These are phyloP conservation scores for Paramecium primaurelia DNA, from an alignment of 73 alveolate species.

Conservation along the genomic window DNA sequence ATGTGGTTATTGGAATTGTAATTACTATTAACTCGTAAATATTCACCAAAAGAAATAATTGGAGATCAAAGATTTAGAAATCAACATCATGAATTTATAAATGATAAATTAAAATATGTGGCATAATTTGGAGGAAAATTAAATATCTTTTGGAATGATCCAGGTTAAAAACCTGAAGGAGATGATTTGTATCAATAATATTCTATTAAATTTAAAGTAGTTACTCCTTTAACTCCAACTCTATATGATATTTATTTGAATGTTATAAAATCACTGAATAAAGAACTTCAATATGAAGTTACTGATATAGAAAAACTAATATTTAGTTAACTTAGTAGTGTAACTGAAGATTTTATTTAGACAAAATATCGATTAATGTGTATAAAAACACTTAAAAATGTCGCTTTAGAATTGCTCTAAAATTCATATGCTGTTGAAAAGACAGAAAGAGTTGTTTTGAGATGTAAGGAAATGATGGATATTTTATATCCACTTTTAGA, in stretches of 20 bases:
- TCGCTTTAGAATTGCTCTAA: slow-evolving; percentile 47
- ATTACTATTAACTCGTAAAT: slow-evolving; percentile 43
- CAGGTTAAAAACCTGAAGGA: slow-evolving; percentile 12
- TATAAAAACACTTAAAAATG: slow-evolving; percentile 40
- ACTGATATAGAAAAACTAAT: slow-evolving; percentile 40
- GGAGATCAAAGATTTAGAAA: slow-evolving; percentile 49
- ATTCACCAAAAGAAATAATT: slow-evolving; percentile 58
- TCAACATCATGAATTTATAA: slow-evolving; percentile 50
- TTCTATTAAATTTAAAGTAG: background rate
- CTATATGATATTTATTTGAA: slow-evolving; percentile 31
- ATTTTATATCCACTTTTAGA: slow-evolving; percentile 33
- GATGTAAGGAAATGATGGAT: slow-evolving; percentile 57
- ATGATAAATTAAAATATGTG: slow-evolving; percentile 46
- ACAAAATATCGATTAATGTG: slow-evolving; percentile 43
- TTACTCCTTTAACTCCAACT: slow-evolving; percentile 52
- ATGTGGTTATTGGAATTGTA: slow-evolving; percentile 52
- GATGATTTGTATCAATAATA: slow-evolving; percentile 6
- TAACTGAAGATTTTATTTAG: background rate
- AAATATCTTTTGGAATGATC: slow-evolving; percentile 47
- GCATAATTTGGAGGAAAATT: slow-evolving; percentile 39
- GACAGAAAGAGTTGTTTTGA: slow-evolving; percentile 43
- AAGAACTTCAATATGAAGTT: background rate
- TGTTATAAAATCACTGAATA: background rate
- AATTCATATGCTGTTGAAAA: slow-evolving; percentile 56
- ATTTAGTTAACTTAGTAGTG: slow-evolving; percentile 20